phyloP scores from a whole-genome alignment of 441 rosid genomes.

The Gossypium trilobum region DNA sequence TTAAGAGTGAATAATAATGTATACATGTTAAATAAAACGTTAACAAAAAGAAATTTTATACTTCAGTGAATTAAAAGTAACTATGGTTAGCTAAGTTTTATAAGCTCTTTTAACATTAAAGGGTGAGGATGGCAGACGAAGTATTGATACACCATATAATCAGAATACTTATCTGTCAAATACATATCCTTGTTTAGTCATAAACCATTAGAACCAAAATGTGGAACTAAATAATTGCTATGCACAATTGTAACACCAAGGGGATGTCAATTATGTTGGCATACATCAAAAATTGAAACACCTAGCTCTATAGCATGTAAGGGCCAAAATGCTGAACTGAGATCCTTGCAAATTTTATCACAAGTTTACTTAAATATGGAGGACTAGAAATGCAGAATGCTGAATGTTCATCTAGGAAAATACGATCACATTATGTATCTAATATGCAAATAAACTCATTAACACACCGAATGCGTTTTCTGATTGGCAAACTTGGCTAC shows the following conservation, averaged over 20 bases:
- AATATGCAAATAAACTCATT: not conserved
- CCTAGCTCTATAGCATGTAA: not conserved
- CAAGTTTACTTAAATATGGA: not conserved
- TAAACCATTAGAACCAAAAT: not conserved
- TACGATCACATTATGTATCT: not conserved
- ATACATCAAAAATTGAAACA: conserved; percentile 9
- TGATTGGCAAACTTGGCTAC: conserved; percentile 20
- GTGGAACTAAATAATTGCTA: not conserved
- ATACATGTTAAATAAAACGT: not conserved
- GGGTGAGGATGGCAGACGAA: not conserved
- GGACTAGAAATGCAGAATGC: not conserved
- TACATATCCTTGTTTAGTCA: not conserved
- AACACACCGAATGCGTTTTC: not conserved
- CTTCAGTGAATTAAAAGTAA: not conserved
- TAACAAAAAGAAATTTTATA: not conserved
- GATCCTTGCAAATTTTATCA: not conserved
- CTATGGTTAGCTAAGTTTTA: not conserved
- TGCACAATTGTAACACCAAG: not conserved
- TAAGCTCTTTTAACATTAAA: not conserved
- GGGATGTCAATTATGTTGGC: not conserved
- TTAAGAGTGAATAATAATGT: not conserved
- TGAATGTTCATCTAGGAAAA: not conserved
- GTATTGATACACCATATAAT: not conserved
- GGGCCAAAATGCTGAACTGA: not conserved
- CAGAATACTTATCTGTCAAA: not conserved